Evolutionary conservation across 1,139 yeast genomes (phyloP).

Genomic region (Yamadazyma sp.): DNA sequence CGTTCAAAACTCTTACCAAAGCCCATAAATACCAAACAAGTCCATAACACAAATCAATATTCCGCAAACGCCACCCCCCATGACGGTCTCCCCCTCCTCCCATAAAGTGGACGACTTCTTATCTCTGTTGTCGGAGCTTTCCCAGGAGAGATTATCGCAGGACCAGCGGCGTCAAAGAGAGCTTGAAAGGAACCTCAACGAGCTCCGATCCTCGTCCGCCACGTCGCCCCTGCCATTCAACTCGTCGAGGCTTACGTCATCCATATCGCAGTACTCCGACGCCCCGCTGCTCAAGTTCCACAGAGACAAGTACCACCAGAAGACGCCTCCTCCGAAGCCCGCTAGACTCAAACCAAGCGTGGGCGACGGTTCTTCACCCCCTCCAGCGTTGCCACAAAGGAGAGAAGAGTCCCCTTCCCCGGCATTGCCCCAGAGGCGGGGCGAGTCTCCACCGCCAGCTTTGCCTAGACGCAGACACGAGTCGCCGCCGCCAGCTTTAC

Average conservation of each 20-base stretch:
- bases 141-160: constrained; percentile 14
- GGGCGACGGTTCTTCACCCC: background rate
- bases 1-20: background rate
- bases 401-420: constrained; percentile 10
- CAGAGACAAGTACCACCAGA: constrained; percentile 2
- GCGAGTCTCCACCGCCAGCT: constrained; percentile 3
- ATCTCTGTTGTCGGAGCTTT: constrained; percentile 14
- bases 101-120: constrained; percentile 17
- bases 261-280: constrained; percentile 5
- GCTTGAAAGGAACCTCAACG: constrained; percentile 11
- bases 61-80: background rate
- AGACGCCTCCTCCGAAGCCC: constrained; percentile 9
- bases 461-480: constrained; percentile 5
- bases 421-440: constrained; percentile 5
- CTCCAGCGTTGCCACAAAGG: background rate
- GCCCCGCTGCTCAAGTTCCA: constrained; percentile 12
- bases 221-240: background rate
- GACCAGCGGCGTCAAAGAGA: constrained; percentile 14
- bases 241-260: constrained; percentile 2
- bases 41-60: no score
- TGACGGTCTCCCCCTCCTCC: constrained; percentile 13
- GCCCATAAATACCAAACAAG: no score
- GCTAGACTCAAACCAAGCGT: constrained; percentile 6
- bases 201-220: background rate
- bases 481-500: background rate